Evolutionary conservation across 441 rosid species (phyloP).

Genomic region (Gossypium laxum): DNA sequence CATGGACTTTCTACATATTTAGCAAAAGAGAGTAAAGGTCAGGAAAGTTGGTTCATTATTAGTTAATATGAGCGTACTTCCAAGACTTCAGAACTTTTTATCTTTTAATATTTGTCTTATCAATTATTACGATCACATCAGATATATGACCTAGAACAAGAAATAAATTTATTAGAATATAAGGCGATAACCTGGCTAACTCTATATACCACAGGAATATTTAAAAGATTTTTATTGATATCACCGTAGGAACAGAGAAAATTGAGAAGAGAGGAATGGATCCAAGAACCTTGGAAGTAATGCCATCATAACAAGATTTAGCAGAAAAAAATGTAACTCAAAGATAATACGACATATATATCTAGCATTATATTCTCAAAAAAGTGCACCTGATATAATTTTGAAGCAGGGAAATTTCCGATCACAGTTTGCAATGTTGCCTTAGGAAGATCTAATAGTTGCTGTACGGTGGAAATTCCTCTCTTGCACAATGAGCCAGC

Average conservation of each 20-base stretch:
- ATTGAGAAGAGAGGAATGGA: neutral
- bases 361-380: constrained; percentile 3
- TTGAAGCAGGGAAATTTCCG: constrained; percentile 45
- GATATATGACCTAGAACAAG: neutral
- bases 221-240: neutral
- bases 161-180: neutral
- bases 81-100: too few relatives aligned
- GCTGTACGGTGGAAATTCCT: constrained; percentile 57
- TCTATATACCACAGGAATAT: neutral
- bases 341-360: neutral
- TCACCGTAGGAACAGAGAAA: neutral
- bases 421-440: constrained; percentile 43
- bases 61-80: too few relatives aligned
- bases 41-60: too few relatives aligned
- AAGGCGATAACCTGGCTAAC: neutral
- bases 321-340: neutral
- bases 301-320: neutral
- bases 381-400: constrained; percentile 56
- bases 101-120: too few relatives aligned
- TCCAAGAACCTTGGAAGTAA: neutral
- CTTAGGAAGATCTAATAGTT: constrained; percentile 61
- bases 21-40: neutral
- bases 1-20: constrained; percentile 1
- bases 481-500: constrained; percentile 32
- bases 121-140: too few relatives aligned